Conservation (phyloP, 345 rosid species). For the Moricandia arvensis region DNA sequence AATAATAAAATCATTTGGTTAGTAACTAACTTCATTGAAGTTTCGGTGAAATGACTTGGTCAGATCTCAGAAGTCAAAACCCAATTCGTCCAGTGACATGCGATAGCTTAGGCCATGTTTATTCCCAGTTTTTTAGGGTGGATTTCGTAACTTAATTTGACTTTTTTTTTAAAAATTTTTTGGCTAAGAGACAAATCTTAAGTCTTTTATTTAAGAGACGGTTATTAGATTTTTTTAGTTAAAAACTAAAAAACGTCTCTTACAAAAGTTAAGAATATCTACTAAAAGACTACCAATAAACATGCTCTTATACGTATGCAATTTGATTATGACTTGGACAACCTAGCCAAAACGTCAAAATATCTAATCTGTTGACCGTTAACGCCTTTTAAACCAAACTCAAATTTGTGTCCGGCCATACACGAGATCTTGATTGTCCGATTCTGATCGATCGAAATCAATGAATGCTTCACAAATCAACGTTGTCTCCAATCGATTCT, state of each 20-base stretch:
- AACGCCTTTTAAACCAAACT: not conserved
- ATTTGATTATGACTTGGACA: not conserved
- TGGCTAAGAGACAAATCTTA: too few relatives aligned
- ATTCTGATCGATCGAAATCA: not conserved
- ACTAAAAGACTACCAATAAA: too few relatives aligned
- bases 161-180: too few relatives aligned
- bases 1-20: not conserved
- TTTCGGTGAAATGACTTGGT: not conserved
- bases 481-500: not conserved
- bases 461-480: not conserved
- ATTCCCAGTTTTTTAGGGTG: too few relatives aligned
- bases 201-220: too few relatives aligned
- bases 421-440: not conserved
- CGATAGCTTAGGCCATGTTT: too few relatives aligned
- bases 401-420: not conserved
- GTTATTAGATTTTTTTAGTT: too few relatives aligned
- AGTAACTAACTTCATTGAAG: not conserved
- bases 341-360: slow-evolving; percentile 29
- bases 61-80: not conserved
- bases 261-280: too few relatives aligned
- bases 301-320: not conserved
- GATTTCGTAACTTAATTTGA: too few relatives aligned
- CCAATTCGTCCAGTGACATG: not conserved
- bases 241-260: too few relatives aligned
- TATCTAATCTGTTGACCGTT: not conserved